Evolutionary conservation across 2,329 filamentous ascomycete genomes (phyloP).

Genomic region (Lasiodiplodia citricola): DNA sequence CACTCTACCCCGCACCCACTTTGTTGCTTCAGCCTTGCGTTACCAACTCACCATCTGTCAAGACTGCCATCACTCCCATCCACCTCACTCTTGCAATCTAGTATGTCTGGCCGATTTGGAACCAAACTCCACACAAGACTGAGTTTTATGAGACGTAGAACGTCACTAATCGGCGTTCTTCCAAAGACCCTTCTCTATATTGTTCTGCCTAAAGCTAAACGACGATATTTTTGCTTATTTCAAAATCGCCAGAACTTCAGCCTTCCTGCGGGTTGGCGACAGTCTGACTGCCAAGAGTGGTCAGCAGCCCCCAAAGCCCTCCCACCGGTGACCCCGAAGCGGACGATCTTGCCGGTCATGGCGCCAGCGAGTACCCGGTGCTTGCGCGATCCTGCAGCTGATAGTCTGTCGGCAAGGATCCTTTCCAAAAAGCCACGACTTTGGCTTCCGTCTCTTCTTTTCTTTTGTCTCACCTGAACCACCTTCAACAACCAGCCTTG

Average conservation of each 20-base stretch:
- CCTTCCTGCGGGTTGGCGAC: not conserved
- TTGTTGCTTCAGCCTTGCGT: not conserved
- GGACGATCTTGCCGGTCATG: not conserved
- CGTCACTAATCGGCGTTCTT: not conserved
- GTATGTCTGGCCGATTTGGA: too few species aligned
- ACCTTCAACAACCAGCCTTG: not conserved
- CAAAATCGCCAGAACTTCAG: not conserved
- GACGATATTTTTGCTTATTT: not conserved
- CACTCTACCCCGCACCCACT: not conserved
- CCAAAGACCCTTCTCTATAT: not conserved
- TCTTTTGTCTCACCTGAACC: not conserved
- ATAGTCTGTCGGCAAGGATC: not conserved
- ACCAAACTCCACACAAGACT: not conserved
- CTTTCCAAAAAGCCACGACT: not conserved
- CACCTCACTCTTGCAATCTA: too few species aligned
- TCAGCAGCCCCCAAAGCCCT: not conserved
- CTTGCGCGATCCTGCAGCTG: conserved; percentile 6
- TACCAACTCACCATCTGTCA: not conserved
- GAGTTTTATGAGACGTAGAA: not conserved
- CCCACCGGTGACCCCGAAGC: conserved; percentile 10
- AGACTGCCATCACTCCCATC: not conserved
- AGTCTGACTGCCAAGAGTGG: conserved; percentile 11
- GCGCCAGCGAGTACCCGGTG: not conserved
- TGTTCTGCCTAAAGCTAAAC: not conserved
- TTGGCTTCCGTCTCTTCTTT: not conserved